Percentiles rank a stretch among this genome's conserved stretches.
Conservation (phyloP, 2,329 filamentous ascomycete species). For the Triangularia setosa region DNA sequence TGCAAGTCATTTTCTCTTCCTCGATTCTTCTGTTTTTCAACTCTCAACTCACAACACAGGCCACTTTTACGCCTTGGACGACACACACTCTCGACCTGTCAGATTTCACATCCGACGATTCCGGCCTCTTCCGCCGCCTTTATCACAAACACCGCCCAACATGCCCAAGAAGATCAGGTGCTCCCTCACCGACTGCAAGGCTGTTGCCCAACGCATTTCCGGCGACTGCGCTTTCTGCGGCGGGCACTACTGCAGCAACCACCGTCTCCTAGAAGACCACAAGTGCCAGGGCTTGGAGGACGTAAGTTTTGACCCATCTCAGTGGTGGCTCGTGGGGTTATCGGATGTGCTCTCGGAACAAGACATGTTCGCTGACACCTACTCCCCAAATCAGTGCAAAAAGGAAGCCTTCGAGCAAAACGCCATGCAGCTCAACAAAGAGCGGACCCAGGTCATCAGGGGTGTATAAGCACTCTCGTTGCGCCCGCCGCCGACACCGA, state of each 20-base stretch:
- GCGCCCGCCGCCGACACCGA: neutral
- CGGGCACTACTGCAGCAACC: constrained; percentile 91
- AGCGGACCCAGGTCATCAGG: constrained; percentile 91
- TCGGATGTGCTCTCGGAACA: constrained; percentile 32
- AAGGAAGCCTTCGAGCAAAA: constrained; percentile 95
- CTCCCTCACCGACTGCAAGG: constrained; percentile 83
- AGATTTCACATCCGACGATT: too few species aligned
- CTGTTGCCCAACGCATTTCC: constrained; percentile 84
- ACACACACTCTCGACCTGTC: neutral
- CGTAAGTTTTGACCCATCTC: constrained; percentile 46
- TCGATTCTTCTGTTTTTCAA: neutral
- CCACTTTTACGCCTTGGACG: neutral
- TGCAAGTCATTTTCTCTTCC: neutral
- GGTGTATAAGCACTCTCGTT: constrained; percentile 61
- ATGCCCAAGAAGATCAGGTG: constrained; percentile 80
- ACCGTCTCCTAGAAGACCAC: constrained; percentile 90
- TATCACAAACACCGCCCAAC: constrained; percentile 24
- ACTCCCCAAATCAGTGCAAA: constrained; percentile 64
- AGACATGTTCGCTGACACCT: constrained; percentile 36
- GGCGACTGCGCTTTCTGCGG: constrained; percentile 95
- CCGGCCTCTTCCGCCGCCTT: too few species aligned
- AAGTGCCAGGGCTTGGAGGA: constrained; percentile 90
- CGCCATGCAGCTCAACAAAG: constrained; percentile 83
- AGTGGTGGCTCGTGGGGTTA: constrained; percentile 29
- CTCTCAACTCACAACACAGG: neutral